Conservation (phyloP, 352 stramenopile genomes). For the Lagenidium sp. region DNA sequence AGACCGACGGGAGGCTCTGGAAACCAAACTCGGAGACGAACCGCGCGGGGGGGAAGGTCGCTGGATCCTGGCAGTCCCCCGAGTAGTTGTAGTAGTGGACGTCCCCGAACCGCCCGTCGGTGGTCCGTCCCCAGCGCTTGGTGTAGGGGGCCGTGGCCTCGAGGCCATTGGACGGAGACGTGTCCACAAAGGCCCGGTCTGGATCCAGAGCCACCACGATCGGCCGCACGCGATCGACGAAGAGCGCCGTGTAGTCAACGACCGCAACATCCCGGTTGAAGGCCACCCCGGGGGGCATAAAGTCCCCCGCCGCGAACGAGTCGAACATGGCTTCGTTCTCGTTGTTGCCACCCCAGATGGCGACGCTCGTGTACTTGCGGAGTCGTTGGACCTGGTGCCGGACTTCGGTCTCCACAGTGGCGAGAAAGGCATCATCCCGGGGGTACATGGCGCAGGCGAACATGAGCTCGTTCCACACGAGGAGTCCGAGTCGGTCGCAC, state of each 20-base stretch:
- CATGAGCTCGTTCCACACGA: constrained; percentile 90
- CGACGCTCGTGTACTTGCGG: constrained; percentile 72
- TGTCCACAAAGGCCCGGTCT: constrained; percentile 72
- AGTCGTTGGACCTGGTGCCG: constrained; percentile 50
- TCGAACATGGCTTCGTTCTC: constrained; percentile 88
- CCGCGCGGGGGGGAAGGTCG: constrained; percentile 55
- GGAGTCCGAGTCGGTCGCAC: constrained; percentile 73
- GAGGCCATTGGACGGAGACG: constrained; percentile 79
- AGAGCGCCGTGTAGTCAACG: constrained; percentile 71
- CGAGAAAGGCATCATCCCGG: constrained; percentile 49
- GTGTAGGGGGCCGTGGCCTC: constrained; percentile 68
- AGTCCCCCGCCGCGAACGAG: constrained; percentile 45
- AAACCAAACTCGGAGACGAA: constrained; percentile 88
- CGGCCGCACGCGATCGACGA: constrained; percentile 62
- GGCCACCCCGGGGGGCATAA: constrained; percentile 28
- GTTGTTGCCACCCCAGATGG: constrained; percentile 88
- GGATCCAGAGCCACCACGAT: constrained; percentile 38
- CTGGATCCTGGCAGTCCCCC: constrained; percentile 63
- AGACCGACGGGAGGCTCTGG: constrained; percentile 62
- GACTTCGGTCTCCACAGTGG: constrained; percentile 48
- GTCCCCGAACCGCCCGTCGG: constrained; percentile 50
- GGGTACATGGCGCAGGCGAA: constrained; percentile 86
- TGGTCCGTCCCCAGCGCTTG: constrained; percentile 64
- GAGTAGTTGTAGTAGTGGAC: constrained; percentile 85
- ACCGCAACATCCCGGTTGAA: constrained; percentile 80